These are phyloP conservation scores for Aspergillus ostianus DNA, from an alignment of 495 filamentous ascomycete species.

Conservation along the genomic window DNA sequence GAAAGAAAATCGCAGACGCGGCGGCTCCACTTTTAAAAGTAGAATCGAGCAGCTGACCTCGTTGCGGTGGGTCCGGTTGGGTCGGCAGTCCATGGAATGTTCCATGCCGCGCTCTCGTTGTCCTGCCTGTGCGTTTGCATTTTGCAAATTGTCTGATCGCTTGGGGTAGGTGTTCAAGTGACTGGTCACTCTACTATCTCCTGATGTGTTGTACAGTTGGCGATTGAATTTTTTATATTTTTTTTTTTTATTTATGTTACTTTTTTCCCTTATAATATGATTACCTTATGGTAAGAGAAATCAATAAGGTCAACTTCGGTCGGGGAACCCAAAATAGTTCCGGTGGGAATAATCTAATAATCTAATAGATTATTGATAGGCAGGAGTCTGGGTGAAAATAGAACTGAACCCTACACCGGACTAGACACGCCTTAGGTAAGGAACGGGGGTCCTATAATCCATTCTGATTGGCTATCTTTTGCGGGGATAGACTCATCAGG, in stretches of 20 bases:
- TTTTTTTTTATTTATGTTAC: background rate
- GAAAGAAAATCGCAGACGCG: constrained; percentile 3
- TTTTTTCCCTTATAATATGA: background rate
- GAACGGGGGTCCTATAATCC: background rate
- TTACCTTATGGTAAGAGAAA: background rate
- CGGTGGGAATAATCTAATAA: background rate
- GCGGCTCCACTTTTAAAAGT: constrained; percentile 19
- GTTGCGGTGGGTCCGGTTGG: constrained; percentile 19
- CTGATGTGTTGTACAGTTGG: background rate
- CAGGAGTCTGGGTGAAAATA: background rate
- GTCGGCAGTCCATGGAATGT: constrained; percentile 25
- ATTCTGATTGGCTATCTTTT: constrained; percentile 16
- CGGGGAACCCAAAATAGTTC: too few species aligned
- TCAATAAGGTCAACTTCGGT: background rate
- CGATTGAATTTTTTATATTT: too few species aligned
- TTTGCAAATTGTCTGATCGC: constrained; percentile 6
- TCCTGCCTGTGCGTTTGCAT: background rate
- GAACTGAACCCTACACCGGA: background rate
- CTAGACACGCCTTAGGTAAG: background rate
- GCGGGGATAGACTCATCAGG: constrained; percentile 16
- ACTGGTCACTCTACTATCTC: background rate
- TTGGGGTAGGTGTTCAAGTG: background rate
- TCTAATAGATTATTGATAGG: background rate
- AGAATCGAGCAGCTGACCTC: constrained; percentile 20
- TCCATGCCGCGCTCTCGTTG: constrained; percentile 16